These are phyloP conservation scores for Pseudogymnoascus sp. DNA, from an alignment of 2,329 filamentous ascomycete species.

Conservation along the genomic window DNA sequence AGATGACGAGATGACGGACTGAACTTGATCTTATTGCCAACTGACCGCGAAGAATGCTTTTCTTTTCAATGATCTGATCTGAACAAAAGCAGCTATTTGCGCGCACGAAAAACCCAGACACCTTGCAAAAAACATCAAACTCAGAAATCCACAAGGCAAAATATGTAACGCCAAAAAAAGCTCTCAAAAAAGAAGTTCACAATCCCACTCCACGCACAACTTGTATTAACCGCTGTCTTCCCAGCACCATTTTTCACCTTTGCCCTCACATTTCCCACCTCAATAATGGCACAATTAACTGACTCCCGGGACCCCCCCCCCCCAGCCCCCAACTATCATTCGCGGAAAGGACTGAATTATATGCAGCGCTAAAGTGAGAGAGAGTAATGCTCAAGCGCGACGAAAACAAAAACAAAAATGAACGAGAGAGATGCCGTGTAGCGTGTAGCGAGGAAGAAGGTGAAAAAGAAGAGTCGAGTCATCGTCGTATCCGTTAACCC, in stretches of 20 bases:
- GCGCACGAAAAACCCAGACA: not conserved
- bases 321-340: not conserved
- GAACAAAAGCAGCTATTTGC: not conserved
- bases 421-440: not conserved
- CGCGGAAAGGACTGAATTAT: not conserved
- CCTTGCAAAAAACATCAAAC: not conserved
- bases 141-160: not conserved
- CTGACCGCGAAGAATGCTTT: not conserved
- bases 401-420: not conserved
- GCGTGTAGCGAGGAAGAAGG: not conserved
- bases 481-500: not conserved
- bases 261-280: not conserved
- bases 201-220: not conserved
- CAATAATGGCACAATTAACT: not conserved
- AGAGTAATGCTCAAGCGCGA: constrained; percentile 2
- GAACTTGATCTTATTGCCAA: not conserved
- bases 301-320: not conserved
- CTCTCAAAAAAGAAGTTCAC: not conserved
- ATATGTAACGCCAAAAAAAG: not conserved
- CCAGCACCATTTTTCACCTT: not conserved
- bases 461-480: not conserved
- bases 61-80: not conserved
- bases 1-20: not conserved
- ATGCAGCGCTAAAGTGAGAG: constrained; percentile 4
- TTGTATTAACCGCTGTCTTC: not conserved